Conservation (phyloP, 2,329 filamentous ascomycete genomes). For the Alternaria atra region DNA sequence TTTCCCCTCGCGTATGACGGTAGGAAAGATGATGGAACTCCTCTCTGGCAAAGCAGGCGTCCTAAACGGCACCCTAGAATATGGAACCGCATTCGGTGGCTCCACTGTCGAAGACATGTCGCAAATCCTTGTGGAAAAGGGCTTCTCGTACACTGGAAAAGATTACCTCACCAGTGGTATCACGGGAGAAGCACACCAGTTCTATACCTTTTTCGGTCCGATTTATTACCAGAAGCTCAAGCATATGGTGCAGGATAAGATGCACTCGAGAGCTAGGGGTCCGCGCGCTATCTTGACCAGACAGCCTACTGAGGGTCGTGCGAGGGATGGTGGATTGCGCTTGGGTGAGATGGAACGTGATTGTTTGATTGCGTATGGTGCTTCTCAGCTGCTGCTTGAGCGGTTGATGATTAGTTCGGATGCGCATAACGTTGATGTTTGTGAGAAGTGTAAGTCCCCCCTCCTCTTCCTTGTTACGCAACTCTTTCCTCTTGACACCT, state of each 20-base stretch:
- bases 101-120: conserved; percentile 91
- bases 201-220: conserved; percentile 97
- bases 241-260: conserved; percentile 99
- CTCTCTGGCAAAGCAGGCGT: conserved; percentile 94
- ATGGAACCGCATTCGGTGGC: conserved; percentile 87
- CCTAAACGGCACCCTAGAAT: conserved; percentile 82
- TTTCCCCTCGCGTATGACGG: conserved; percentile 99
- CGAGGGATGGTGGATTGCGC: conserved; percentile 88
- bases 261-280: conserved; percentile 93
- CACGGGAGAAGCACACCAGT: conserved; percentile 90
- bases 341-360: conserved; percentile 99
- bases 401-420: conserved; percentile 95
- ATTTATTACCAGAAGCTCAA: conserved; percentile 99
- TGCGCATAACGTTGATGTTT: conserved; percentile 90
- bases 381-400: conserved; percentile 89
- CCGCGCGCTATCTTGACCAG: conserved; percentile 91
- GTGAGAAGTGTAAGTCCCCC: conserved; percentile 73
- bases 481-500: neutral
- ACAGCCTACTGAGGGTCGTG: conserved; percentile 95
- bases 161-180: conserved; percentile 96
- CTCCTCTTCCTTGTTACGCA: neutral
- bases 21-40: conserved; percentile 96
- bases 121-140: conserved; percentile 81
- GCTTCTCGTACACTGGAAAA: conserved; percentile 96
- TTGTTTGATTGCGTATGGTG: conserved; percentile 96